These are phyloP conservation scores for Entomortierella beljakovae DNA, from an alignment of 192 early-diverging fungal species.

Conservation along the genomic window DNA sequence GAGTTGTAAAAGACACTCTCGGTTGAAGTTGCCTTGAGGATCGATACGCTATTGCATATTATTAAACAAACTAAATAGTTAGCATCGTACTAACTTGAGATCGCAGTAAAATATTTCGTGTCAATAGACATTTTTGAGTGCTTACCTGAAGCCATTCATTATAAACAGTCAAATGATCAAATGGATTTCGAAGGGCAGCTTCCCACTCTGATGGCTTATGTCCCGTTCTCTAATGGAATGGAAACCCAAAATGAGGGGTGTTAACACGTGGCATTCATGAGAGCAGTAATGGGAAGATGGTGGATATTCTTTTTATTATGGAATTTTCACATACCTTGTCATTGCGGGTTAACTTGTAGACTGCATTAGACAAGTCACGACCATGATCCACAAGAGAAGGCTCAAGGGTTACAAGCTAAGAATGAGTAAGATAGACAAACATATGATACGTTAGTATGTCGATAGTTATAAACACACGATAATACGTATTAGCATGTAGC, in stretches of 20 bases:
- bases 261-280: neutral
- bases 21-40: conserved; percentile 7
- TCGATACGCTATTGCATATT: conserved; percentile 25
- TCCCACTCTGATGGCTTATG: conserved; percentile 45
- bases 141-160: conserved; percentile 51
- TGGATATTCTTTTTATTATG: neutral
- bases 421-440: neutral
- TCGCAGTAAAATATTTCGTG: neutral
- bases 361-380: conserved; percentile 28
- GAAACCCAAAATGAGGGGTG: neutral
- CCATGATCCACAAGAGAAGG: conserved; percentile 46
- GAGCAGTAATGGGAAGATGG: neutral
- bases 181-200: conserved; percentile 42
- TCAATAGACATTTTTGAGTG: neutral
- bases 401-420: conserved; percentile 27
- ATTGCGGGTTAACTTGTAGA: conserved; percentile 40
- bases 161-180: conserved; percentile 45
- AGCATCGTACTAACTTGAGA: neutral
- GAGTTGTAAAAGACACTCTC: conserved; percentile 23
- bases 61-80: neutral
- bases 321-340: conserved; percentile 23
- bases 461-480: neutral
- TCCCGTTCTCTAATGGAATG: conserved; percentile 11
- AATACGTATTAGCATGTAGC: neutral
- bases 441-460: neutral